Evolutionary conservation across 805 yeast genomes (phyloP), one percentile per base, ranked within the genome.

Genomic region (Metschnikowia arizonensis): DNA sequence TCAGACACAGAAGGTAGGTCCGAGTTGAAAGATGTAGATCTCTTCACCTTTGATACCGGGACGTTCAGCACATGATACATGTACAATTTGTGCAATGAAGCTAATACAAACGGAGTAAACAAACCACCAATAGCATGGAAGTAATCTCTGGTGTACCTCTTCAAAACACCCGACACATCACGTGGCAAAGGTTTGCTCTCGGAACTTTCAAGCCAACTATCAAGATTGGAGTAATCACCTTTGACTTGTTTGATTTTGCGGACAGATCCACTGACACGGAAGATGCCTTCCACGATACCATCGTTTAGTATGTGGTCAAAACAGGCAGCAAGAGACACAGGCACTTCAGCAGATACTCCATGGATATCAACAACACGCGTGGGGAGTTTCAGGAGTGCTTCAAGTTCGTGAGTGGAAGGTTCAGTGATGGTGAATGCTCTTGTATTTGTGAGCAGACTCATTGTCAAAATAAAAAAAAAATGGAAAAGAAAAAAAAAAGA

Each of bases 251-350:
- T 46, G 46, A 54, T 54, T 26, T 65, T 55, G 35, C 60, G 56
- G 24, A 56, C 55, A 1, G 68, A 63, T 9, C 69, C 69, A 39
- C 59, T 62, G 15, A 65, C 56, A 24, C 69, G 52, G 44, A 65
- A 65, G 6, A 63, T 48, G 14, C 69, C 69, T 40, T 64, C 65
- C 17, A 49, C 50, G 1, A 58, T 41, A 5, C 55, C 53, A 5
- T 58, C 48, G 5, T 37, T 42, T 6, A 56, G 43, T 4, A 64
- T 48, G 42, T 52, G 58, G 12, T 52, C 29, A 36, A 58, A 57
- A 30, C 62, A 50, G 26, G 56, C 59, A 8, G 46, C 49, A 17
- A 64, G 39, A 23, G 60, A 50, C 17, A 46, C n/a, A 0, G 65
- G 65, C 10, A 60, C 50, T 12, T 44, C 33, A 2, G 36, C 42